Percentiles rank a stretch among this genome's conserved stretches.
Evolutionary conservation across 2,329 filamentous ascomycete species (phyloP).

Genomic region (Canariomyces notabilis): DNA sequence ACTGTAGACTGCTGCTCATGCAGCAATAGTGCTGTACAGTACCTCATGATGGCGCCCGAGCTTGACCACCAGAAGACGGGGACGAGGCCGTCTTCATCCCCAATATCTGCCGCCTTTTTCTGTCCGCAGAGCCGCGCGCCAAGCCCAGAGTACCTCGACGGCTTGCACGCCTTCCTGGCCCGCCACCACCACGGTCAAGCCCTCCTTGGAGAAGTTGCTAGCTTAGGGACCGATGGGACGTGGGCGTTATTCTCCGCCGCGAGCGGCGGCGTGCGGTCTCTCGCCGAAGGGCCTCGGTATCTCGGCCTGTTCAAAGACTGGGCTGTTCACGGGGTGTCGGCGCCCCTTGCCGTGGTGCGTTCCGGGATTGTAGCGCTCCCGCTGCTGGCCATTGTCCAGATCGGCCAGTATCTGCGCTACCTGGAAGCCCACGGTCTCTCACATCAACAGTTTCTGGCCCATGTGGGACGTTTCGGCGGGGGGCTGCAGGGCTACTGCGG

Average conservation of each 20-base stretch:
- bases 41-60: background rate
- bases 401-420: constrained; percentile 3
- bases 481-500: constrained; percentile 2
- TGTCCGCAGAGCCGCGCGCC: constrained; percentile 4
- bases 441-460: background rate
- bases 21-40: too few species aligned
- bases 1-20: too few species aligned
- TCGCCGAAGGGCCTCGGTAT: background rate
- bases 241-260: constrained; percentile 1
- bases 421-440: background rate
- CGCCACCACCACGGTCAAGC: constrained; percentile 1
- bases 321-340: background rate
- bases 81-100: background rate
- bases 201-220: background rate
- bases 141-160: background rate
- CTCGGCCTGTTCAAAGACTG: constrained; percentile 4
- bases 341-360: background rate
- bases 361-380: constrained; percentile 5
- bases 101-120: constrained; percentile 3
- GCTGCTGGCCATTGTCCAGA: constrained; percentile 2
- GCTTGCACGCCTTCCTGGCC: constrained; percentile 5
- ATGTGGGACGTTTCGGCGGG: background rate
- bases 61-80: background rate
- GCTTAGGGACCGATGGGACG: background rate
- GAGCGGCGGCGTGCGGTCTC: background rate